Evolutionary conservation across 2,329 filamentous ascomycete species (phyloP).

Genomic region (Chaetomiaceae sp.): DNA sequence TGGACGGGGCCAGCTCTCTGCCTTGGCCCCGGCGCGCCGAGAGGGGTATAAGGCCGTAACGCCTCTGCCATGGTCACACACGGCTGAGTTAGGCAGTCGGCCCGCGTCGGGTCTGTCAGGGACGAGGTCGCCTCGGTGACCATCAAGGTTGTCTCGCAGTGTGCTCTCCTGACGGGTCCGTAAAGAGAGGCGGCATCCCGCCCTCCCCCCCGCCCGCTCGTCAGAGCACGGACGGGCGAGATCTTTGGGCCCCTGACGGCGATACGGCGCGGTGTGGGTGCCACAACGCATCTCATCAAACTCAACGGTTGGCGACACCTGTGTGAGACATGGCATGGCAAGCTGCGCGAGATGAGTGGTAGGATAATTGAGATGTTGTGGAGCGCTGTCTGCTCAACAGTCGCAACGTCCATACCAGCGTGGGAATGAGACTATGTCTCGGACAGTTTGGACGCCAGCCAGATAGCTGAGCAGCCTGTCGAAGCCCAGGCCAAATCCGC

Average conservation of each 20-base stretch:
- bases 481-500: conserved; percentile 86
- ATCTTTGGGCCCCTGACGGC: not conserved
- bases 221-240: conserved; percentile 1
- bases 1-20: not conserved
- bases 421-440: conserved; percentile 83
- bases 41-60: conserved; percentile 27
- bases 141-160: not conserved
- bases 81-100: conserved; percentile 7
- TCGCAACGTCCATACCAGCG: conserved; percentile 63
- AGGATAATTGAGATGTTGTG: conserved; percentile 7
- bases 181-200: conserved; percentile 2
- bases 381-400: conserved; percentile 37
- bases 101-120: conserved; percentile 11
- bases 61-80: conserved; percentile 14
- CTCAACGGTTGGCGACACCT: conserved; percentile 38
- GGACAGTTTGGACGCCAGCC: conserved; percentile 72
- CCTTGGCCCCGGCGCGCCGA: not conserved
- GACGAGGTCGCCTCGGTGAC: not conserved
- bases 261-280: not conserved
- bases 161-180: not conserved
- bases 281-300: conserved; percentile 29
- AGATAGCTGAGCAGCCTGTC: conserved; percentile 83
- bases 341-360: conserved; percentile 8
- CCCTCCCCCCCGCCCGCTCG: not conserved
- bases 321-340: conserved; percentile 33